A percentile compares a stretch with the other conserved stretches of the same genome.
Conservation (phyloP, 2,329 filamentous ascomycete genomes). For the Neonectria hederae region DNA sequence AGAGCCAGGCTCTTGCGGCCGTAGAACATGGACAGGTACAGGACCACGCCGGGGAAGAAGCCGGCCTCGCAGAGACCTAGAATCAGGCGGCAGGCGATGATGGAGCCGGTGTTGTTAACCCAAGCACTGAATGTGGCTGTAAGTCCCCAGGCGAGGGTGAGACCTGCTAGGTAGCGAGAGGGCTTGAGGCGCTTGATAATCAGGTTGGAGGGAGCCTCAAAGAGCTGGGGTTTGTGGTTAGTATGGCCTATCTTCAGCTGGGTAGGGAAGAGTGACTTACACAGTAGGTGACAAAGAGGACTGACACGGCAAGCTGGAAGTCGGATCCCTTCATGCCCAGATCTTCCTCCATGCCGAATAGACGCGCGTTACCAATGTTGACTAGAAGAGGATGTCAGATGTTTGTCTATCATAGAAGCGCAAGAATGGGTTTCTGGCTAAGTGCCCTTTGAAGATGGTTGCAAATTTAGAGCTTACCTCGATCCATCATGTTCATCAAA, state of each 20-base stretch:
- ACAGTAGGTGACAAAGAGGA: constrained; percentile 52
- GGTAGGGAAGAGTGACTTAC: constrained; percentile 42
- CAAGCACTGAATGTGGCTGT: constrained; percentile 56
- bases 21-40: constrained; percentile 71
- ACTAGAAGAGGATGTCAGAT: constrained; percentile 50
- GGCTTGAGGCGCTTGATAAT: constrained; percentile 51
- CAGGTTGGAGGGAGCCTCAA: constrained; percentile 53
- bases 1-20: constrained; percentile 68
- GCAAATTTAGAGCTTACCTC: constrained; percentile 34
- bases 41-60: constrained; percentile 60
- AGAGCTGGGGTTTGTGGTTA: constrained; percentile 35
- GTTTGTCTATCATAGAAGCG: too few relatives aligned
- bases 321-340: constrained; percentile 64
- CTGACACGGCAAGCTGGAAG: constrained; percentile 64
- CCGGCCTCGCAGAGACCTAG: constrained; percentile 56
- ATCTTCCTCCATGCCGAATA: constrained; percentile 61
- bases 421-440: too few relatives aligned
- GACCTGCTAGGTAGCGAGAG: constrained; percentile 59
- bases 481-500: constrained; percentile 50
- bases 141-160: constrained; percentile 57
- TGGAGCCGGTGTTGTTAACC: constrained; percentile 55
- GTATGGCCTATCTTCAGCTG: too few relatives aligned
- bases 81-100: constrained; percentile 54
- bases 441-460: too few relatives aligned
- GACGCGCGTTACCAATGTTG: constrained; percentile 73